Evolutionary conservation across 1,139 yeast genomes (phyloP), one percentile per base, ranked within the genome.

Genomic region (Pichia sp.): DNA sequence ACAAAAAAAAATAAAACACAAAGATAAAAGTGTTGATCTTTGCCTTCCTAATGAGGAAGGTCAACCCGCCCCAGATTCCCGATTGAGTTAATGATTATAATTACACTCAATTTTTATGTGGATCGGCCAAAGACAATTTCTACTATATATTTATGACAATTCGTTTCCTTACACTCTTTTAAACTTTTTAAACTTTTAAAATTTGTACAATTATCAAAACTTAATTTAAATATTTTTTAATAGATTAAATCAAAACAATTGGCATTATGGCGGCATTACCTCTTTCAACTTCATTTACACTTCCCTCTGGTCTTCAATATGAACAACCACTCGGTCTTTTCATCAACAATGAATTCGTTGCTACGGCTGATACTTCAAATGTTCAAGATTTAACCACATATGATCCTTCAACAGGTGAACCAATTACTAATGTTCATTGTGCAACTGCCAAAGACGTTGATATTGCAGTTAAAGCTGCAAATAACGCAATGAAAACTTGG

Each of bases 401-500:
- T 45, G 73, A 77, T 58, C 83, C 83, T 18, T 65, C 77, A 27
- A 78, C 80, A 27, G 78, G 76, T n/a, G 74, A 74, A 57, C 66
- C 71, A 56, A 77, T 75, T 56, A 74, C 74, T 9, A 53, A 68
- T 7, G 79, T 78, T 2, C 74, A 75, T 51, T 72, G 75, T 44
- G 82, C 81, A 18, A 71, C 66, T 25, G 72, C 61, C 34, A 76
- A 69, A 43, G 96, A 88, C 60, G 84, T 88, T 39, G 88, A 88
- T 63, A 58, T 65, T 44, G 96, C 96, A 1, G 96, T 87, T 2
- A 70, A 68, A 7, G 83, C 85, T 29, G 96, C 96, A 11, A 72
- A 80, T 49, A 66, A 68, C 26, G 94, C 94, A 4, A 87, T 81
- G 72, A 74, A 78, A 47, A 61, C 62, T 5, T 79, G 85, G 81